Percentiles rank a stretch among this genome's conserved stretches.
These are phyloP conservation scores for Coniophora puteana DNA, from an alignment of 1,284 basidiomycete species.

Conservation along the genomic window DNA sequence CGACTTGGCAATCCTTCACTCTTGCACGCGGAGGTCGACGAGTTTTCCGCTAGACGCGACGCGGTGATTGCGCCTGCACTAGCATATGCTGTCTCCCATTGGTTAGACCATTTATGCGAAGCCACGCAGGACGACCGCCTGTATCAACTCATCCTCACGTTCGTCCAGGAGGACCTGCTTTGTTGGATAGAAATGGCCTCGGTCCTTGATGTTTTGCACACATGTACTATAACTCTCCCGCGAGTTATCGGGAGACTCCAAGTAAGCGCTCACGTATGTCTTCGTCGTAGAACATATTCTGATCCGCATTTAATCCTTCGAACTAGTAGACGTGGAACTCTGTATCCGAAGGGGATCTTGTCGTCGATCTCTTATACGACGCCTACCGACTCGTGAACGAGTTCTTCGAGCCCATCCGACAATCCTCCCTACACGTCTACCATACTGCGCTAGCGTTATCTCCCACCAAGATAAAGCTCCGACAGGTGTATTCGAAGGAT, in stretches of 20 bases:
- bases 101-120: slow-evolving; percentile 14
- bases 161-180: slow-evolving; percentile 11
- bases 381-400: slow-evolving; percentile 20
- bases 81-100: slow-evolving; percentile 21
- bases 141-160: slow-evolving; percentile 10
- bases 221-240: too few relatives aligned
- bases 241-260: too few relatives aligned
- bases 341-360: too few relatives aligned
- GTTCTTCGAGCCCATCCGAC: slow-evolving; percentile 18
- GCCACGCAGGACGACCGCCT: slow-evolving; percentile 5
- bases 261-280: too few relatives aligned
- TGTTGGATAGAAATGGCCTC: too few relatives aligned
- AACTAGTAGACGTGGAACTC: too few relatives aligned
- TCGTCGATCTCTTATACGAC: slow-evolving; percentile 14
- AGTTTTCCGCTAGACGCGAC: slow-evolving; percentile 7
- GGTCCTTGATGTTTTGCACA: too few relatives aligned
- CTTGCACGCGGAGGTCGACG: slow-evolving; percentile 14
- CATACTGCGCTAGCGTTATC: too few relatives aligned
- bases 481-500: too few relatives aligned
- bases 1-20: slow-evolving; percentile 12
- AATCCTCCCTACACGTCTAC: slow-evolving; percentile 20
- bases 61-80: slow-evolving; percentile 1
- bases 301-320: too few relatives aligned
- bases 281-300: too few relatives aligned
- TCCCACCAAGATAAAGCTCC: too few relatives aligned